A percentile compares a stretch with the other conserved stretches of the same genome.
phyloP scores from a whole-genome alignment of 1,284 basidiomycete species.

The Marasmius fiardii region DNA sequence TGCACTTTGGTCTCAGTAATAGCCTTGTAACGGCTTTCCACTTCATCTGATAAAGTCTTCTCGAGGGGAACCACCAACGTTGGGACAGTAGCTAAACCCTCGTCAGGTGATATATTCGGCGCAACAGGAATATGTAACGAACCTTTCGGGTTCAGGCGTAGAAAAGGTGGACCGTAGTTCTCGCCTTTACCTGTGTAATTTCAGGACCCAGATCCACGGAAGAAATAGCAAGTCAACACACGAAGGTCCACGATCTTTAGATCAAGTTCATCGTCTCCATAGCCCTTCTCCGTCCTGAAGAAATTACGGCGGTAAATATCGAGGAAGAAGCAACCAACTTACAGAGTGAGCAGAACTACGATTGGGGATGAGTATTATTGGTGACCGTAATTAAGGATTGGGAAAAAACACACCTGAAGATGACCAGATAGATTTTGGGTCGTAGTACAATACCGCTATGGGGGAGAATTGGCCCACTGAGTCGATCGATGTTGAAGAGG shows the following conservation, averaged over 20 bases:
- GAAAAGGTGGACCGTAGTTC: slow-evolving; percentile 61
- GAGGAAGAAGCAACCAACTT: slow-evolving; percentile 19
- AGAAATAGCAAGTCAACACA: slow-evolving; percentile 25
- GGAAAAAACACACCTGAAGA: slow-evolving; percentile 45
- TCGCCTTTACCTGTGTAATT: slow-evolving; percentile 55
- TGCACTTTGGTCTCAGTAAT: slow-evolving; percentile 72
- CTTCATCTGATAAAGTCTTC: slow-evolving; percentile 67
- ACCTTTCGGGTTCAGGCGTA: slow-evolving; percentile 80
- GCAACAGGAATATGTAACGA: slow-evolving; percentile 4
- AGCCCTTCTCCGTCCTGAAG: slow-evolving; percentile 67
- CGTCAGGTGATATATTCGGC: neutral
- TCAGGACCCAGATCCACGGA: neutral
- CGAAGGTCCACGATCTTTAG: slow-evolving; percentile 59
- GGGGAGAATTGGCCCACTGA: neutral
- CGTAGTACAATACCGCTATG: slow-evolving; percentile 54
- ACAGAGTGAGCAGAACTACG: slow-evolving; percentile 49
- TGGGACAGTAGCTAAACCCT: slow-evolving; percentile 67
- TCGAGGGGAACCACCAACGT: slow-evolving; percentile 80
- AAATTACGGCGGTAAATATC: slow-evolving; percentile 6
- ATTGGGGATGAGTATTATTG: neutral
- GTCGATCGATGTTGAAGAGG: neutral
- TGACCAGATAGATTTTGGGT: slow-evolving; percentile 55
- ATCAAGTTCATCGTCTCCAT: slow-evolving; percentile 66
- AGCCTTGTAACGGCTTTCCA: slow-evolving; percentile 80
- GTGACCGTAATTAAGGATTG: neutral